These are phyloP conservation scores for Chlorella sp. DNA, from an alignment of 139 green algal genomes.

Conservation along the genomic window DNA sequence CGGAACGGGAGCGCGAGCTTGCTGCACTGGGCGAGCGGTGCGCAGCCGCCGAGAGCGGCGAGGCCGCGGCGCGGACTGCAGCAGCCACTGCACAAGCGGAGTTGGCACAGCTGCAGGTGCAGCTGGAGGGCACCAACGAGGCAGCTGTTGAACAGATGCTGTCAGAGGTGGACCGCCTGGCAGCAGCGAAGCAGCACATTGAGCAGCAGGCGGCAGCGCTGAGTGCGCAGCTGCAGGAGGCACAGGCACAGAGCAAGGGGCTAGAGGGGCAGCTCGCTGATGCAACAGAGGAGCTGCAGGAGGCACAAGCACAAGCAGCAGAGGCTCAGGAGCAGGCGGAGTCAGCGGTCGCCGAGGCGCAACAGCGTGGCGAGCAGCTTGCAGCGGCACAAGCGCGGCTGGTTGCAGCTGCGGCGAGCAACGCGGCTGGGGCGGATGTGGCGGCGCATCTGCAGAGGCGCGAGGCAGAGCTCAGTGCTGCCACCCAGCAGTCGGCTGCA, in stretches of 20 bases:
- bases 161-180: constrained; percentile 22
- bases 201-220: constrained; percentile 17
- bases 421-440: not conserved
- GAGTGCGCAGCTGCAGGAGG: not conserved
- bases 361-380: not conserved
- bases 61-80: not conserved
- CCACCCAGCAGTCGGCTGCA: not conserved
- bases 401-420: not conserved
- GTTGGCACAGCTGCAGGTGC: constrained; percentile 1
- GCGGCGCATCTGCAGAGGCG: not conserved
- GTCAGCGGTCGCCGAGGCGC: not conserved
- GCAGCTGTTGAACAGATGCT: constrained; percentile 35
- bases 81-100: not conserved
- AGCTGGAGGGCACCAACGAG: constrained; percentile 21
- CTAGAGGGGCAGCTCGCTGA: not conserved
- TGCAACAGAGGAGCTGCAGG: not conserved
- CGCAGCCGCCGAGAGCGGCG: not conserved
- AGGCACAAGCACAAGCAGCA: not conserved
- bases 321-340: not conserved
- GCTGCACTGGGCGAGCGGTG: not conserved
- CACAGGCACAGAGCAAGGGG: not conserved
- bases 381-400: not conserved
- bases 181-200: constrained; percentile 10
- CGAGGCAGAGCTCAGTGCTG: constrained; percentile 4
- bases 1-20: not conserved